These are phyloP conservation scores for Alnus rubra DNA, from an alignment of 306 rosid species.

Conservation along the genomic window DNA sequence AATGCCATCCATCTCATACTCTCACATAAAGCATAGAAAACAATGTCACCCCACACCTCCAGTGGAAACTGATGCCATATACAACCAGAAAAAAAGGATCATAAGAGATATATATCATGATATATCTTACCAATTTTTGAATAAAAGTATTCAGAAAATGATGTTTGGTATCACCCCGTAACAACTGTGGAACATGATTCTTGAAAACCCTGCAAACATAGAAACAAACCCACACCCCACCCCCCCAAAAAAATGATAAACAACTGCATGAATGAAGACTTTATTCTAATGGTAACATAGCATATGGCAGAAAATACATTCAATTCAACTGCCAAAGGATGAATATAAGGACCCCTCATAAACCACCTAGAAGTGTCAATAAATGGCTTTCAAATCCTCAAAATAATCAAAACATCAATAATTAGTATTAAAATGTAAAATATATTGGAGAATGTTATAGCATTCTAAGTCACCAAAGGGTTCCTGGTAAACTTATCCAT, in stretches of 20 bases:
- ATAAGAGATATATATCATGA: neutral
- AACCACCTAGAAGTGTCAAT: conserved; percentile 6
- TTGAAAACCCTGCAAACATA: conserved; percentile 73
- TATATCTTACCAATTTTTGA: conserved; percentile 68
- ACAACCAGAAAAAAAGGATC: neutral
- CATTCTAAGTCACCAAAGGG: neutral
- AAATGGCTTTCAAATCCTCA: neutral
- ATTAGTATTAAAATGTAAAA: neutral
- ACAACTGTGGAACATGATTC: conserved; percentile 68
- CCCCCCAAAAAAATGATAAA: conserved; percentile 8
- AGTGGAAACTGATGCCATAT: neutral
- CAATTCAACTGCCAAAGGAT: neutral
- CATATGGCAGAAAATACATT: neutral
- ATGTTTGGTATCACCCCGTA: conserved; percentile 55
- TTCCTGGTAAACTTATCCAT: neutral
- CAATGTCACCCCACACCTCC: neutral
- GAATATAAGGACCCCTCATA: neutral
- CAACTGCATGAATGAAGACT: conserved; percentile 4
- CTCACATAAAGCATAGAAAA: too few species aligned
- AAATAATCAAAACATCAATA: neutral
- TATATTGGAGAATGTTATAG: neutral
- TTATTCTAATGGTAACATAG: neutral
- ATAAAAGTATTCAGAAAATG: conserved; percentile 41
- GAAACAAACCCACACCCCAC: conserved; percentile 21
- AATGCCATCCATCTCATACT: neutral